Conservation (phyloP, 257 asterid genomes). For the Coffea canephora region DNA sequence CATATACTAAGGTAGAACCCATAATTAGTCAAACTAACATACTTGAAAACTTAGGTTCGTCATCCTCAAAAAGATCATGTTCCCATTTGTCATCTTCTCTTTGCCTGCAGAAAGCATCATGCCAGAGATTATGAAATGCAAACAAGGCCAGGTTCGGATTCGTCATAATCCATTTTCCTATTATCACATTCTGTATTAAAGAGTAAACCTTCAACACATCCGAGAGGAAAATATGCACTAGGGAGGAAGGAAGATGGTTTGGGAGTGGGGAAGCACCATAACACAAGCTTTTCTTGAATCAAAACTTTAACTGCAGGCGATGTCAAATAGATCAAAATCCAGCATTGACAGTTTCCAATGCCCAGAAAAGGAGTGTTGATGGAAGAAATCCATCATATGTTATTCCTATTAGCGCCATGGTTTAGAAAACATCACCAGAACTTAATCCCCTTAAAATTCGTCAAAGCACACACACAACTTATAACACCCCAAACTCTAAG, state of each 20-base stretch:
- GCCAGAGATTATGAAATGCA: slow-evolving; percentile 22
- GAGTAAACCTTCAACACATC: background rate
- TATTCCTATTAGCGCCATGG: background rate
- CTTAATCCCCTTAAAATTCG: background rate
- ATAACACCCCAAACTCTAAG: background rate
- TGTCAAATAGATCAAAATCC: background rate
- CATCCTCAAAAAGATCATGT: slow-evolving; percentile 67
- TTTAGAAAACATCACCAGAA: background rate
- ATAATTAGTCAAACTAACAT: slow-evolving; percentile 16
- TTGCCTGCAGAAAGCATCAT: slow-evolving; percentile 52
- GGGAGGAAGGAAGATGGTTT: background rate
- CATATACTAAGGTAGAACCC: slow-evolving; percentile 17
- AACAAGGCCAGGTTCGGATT: background rate
- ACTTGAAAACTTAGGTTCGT: slow-evolving; percentile 52
- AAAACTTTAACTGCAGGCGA: background rate
- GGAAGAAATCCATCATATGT: background rate
- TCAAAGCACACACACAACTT: background rate
- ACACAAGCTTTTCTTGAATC: background rate
- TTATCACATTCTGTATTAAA: background rate
- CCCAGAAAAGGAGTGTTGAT: background rate
- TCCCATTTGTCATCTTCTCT: slow-evolving; percentile 92
- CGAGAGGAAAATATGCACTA: background rate
- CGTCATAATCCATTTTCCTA: background rate
- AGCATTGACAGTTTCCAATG: background rate
- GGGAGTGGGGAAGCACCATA: background rate